Evolutionary conservation across 495 filamentous ascomycete species (phyloP), one percentile per base, ranked within the genome.

Genomic region (Penicillium argentinense): DNA sequence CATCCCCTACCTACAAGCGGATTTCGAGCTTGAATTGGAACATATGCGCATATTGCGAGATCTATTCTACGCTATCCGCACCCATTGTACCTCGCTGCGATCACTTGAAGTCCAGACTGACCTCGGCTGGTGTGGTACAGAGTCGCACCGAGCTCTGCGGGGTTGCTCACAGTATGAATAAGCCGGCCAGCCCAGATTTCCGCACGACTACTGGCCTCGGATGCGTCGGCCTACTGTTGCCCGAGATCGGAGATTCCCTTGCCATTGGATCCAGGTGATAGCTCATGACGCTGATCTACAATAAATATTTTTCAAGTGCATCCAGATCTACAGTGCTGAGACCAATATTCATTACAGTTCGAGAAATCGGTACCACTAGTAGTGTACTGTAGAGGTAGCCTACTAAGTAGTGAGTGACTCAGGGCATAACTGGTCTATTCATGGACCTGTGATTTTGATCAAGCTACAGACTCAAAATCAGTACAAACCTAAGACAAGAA

Each of bases 131-230:
- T 12, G 33, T 36, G 14, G n/a, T 9, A 36, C 29, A 36, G 17
- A 9, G 47, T 50, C 39, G 39, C 33, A 36, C 17, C 33, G 33
- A 27, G 25, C 23, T n/a, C 40, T 62, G 59, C 59, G 59, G 59
- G 59, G 56, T 54, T 24, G 8, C 6, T 24, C 11, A 19, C 9
- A 11, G 25, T 13, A 28, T 57, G 52, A 62, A 57, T 59, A 62
- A 62, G 59, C 59, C 56, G 53, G 49, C 49, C 44, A 45, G 56
- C 37, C 59, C 42, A 54, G 59, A 62, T 53, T n/a, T 44, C 48
- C 29, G 19, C 9, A 24, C 21, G 9, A 18, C 32, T 38, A 23
- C 30, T 11, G 28, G 9, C 25, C 27, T 48, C 41, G 43, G 34
- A 49, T 36, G 18, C 39, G 26, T 50, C 45, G 27, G 45, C 34